These are phyloP conservation scores for Blastocystis sp. DNA, from an alignment of 352 stramenopile species.

Conservation along the genomic window DNA sequence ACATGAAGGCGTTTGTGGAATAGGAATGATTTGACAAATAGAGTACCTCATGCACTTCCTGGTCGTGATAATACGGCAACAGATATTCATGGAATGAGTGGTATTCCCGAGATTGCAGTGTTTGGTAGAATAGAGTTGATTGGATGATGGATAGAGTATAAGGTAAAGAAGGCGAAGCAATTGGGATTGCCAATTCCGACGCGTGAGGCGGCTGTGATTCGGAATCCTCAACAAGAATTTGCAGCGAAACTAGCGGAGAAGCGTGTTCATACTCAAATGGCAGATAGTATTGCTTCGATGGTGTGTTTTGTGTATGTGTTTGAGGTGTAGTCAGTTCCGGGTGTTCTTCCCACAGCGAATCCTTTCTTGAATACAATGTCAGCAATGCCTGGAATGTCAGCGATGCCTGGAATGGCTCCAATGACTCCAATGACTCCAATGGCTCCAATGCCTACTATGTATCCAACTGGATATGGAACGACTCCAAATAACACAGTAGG, in stretches of 20 bases:
- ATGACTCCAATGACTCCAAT: not conserved
- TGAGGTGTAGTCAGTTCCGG: conserved; percentile 4
- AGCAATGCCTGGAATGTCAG: too few relatives aligned
- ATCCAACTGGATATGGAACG: too few relatives aligned
- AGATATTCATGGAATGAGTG: conserved; percentile 57
- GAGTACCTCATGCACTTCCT: conserved; percentile 46
- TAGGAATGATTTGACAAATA: not conserved
- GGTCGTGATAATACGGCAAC: conserved; percentile 52
- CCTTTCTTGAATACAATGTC: too few relatives aligned
- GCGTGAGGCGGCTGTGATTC: conserved; percentile 23
- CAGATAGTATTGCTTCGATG: conserved; percentile 43
- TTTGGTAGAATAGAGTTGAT: not conserved
- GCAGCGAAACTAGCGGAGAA: conserved; percentile 25
- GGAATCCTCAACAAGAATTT: conserved; percentile 52
- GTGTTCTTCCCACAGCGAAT: too few relatives aligned
- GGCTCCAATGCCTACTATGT: not conserved
- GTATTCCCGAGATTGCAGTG: conserved; percentile 51
- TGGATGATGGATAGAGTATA: conserved; percentile 12
- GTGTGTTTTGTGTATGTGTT: not conserved
- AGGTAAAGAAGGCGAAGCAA: conserved; percentile 36
- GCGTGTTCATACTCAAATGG: conserved; percentile 21
- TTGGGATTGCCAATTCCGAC: conserved; percentile 27
- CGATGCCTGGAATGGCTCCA: too few relatives aligned
- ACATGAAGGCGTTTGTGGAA: not conserved
- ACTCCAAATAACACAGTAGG: too few relatives aligned